phyloP scores from a whole-genome alignment of 148 eudicot species.

The Arctostaphylos glauca region DNA sequence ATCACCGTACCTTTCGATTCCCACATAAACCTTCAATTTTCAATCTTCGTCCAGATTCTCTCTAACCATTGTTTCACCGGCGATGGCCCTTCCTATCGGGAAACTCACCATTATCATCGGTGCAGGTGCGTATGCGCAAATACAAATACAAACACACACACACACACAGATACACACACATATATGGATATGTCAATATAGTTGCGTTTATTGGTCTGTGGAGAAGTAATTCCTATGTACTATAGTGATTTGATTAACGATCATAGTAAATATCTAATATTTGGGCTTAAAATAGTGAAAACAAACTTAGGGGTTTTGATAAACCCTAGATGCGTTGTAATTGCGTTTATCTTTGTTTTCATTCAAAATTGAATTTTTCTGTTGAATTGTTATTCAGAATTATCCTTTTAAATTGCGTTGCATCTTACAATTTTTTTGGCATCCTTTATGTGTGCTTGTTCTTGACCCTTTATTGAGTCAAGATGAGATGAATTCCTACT shows the following conservation, averaged over 20 bases:
- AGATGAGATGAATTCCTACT: not conserved
- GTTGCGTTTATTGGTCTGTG: not conserved
- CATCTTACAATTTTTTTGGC: not conserved
- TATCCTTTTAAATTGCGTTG: not conserved
- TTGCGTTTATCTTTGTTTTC: no score
- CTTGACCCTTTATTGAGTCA: not conserved
- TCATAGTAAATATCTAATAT: not conserved
- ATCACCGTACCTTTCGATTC: not conserved
- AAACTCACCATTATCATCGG: constrained; percentile 81
- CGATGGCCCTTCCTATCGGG: constrained; percentile 76
- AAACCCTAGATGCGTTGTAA: not conserved
- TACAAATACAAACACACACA: not conserved
- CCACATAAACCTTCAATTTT: not conserved
- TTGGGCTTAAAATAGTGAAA: not conserved
- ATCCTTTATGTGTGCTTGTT: not conserved
- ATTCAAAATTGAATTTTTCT: no score
- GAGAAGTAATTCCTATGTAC: not conserved
- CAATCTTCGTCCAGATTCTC: not conserved
- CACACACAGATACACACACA: not conserved
- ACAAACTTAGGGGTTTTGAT: not conserved
- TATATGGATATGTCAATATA: not conserved
- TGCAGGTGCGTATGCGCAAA: constrained; percentile 51
- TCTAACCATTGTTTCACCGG: constrained; percentile 7
- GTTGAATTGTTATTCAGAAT: not conserved
- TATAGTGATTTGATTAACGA: not conserved